phyloP scores from a whole-genome alignment of 1,284 basidiomycete genomes.

The Cutaneotrichosporon cutaneum region DNA sequence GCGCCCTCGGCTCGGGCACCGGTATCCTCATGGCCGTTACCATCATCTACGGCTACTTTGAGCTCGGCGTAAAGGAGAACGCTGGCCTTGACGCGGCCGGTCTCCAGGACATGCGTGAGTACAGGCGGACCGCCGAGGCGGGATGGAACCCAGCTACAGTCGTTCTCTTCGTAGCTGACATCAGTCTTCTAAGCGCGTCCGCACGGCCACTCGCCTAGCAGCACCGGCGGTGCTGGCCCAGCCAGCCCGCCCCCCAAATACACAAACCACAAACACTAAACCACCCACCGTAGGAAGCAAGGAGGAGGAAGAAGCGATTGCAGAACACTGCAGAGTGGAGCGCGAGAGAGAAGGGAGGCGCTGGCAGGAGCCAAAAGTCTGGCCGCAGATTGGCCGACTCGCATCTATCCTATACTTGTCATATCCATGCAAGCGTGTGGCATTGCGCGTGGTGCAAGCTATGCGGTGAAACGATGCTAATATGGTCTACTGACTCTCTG shows the following conservation, averaged over 20 bases:
- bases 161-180: too few species aligned
- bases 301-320: constrained; percentile 4
- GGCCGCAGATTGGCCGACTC: constrained; percentile 1
- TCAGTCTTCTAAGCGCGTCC: constrained; percentile 6
- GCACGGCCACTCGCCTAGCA: background rate
- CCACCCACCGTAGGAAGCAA: constrained; percentile 2
- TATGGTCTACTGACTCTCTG: background rate
- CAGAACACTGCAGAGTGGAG: constrained; percentile 6
- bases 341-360: background rate
- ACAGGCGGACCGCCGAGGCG: too few species aligned
- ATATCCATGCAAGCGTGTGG: constrained; percentile 13
- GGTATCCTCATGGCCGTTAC: constrained; percentile 98
- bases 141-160: too few species aligned
- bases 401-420: constrained; percentile 12
- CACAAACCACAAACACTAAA: background rate
- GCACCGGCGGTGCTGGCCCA: background rate
- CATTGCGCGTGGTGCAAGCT: background rate
- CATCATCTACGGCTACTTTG: constrained; percentile 84
- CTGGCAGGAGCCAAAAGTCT: constrained; percentile 5
- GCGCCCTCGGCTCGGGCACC: constrained; percentile 93
- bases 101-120: constrained; percentile 48
- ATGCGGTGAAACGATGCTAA: background rate
- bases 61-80: constrained; percentile 57
- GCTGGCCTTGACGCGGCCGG: constrained; percentile 54
- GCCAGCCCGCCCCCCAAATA: background rate